These are phyloP conservation scores for Camellia oleifera DNA, from an alignment of 179 eudicot genomes.

Conservation along the genomic window DNA sequence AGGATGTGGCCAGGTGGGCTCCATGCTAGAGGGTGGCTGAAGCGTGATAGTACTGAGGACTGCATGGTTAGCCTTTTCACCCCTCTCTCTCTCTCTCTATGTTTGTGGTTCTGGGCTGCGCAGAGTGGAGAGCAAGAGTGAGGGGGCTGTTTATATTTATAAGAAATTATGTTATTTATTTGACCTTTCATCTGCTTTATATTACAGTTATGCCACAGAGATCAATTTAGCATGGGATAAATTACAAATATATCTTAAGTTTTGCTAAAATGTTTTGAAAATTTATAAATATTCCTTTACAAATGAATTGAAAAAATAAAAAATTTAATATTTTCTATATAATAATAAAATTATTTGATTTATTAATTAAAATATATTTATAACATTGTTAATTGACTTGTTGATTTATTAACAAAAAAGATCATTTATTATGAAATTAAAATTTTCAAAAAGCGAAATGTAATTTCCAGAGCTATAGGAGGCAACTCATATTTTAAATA, in stretches of 20 bases:
- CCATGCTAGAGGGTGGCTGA: neutral
- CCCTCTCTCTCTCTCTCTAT: neutral
- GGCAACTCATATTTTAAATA: too few relatives aligned
- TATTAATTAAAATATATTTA: too few relatives aligned
- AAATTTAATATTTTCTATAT: too few relatives aligned
- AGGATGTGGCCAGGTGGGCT: neutral
- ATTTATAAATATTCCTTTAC: too few relatives aligned
- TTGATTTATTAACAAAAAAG: too few relatives aligned
- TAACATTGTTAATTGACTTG: too few relatives aligned
- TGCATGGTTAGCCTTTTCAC: neutral
- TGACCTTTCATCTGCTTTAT: neutral
- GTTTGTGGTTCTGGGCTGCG: neutral
- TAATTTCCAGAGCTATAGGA: too few relatives aligned
- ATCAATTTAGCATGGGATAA: neutral
- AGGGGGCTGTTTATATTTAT: neutral
- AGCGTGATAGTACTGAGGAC: conserved; percentile 2
- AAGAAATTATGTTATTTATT: neutral
- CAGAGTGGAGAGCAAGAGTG: neutral
- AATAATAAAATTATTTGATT: too few relatives aligned
- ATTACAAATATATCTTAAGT: neutral
- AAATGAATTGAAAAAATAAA: too few relatives aligned
- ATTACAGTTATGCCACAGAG: neutral
- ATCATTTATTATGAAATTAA: too few relatives aligned
- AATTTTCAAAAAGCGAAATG: too few relatives aligned
- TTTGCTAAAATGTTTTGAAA: neutral